phyloP scores from a whole-genome alignment of 305 asterid species.

The Fraxinus greggii region DNA sequence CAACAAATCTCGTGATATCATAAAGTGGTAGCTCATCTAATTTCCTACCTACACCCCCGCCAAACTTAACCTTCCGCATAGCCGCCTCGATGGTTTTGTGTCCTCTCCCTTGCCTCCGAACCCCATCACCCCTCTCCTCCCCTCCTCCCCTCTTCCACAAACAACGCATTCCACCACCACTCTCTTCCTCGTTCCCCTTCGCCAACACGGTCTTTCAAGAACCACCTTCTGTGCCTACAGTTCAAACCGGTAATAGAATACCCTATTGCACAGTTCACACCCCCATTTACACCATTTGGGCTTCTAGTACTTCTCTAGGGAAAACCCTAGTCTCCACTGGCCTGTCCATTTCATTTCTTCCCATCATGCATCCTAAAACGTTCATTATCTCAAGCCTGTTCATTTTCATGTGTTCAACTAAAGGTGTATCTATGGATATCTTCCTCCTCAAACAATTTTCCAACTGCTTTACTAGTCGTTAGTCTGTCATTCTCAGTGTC shows the following conservation, averaged over 20 bases:
- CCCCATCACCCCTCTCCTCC: background rate
- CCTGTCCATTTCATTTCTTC: constrained; percentile 71
- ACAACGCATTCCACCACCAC: constrained; percentile 31
- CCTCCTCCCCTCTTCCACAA: background rate
- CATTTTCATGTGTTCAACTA: too few relatives aligned
- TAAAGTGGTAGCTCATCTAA: too few relatives aligned
- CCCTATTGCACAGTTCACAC: constrained; percentile 43
- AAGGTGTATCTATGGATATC: too few relatives aligned
- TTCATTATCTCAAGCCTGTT: too few relatives aligned
- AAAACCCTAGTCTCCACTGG: constrained; percentile 97
- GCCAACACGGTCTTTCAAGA: constrained; percentile 27
- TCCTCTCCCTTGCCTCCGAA: too few relatives aligned
- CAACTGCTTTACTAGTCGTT: too few relatives aligned
- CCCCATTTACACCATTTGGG: constrained; percentile 84
- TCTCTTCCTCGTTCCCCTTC: constrained; percentile 30
- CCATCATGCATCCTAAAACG: constrained; percentile 18
- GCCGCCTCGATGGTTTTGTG: too few relatives aligned
- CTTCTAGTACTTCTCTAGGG: constrained; percentile 71
- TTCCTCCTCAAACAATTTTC: too few relatives aligned
- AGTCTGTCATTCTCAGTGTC: too few relatives aligned
- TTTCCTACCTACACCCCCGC: too few relatives aligned
- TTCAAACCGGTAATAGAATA: constrained; percentile 33
- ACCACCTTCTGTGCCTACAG: constrained; percentile 26
- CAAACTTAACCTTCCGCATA: too few relatives aligned
- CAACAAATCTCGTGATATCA: too few relatives aligned